Base-by-base conservation (phyloP, 2,329 filamentous ascomycete species). In the Beauveria varroae region DNA sequence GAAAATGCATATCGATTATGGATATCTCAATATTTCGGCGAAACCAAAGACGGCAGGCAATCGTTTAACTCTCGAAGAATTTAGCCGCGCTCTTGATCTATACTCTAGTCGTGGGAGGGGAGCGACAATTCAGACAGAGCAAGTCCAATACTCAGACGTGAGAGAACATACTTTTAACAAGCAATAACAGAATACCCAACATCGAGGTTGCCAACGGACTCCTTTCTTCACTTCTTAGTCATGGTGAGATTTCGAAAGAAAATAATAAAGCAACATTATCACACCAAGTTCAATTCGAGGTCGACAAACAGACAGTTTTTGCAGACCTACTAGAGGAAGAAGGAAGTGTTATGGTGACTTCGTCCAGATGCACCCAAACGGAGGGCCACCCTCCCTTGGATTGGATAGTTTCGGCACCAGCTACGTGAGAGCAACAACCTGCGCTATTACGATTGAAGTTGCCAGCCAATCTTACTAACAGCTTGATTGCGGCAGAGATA, bases 1-100 rank as follows among this genome's bases (percentile, higher is more conserved):
- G 37, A 67, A 63, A 22, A 71, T 76, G 68, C 65, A 69, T 2
- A 65, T 75, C 56, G 68, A 66, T 51, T 74, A 75, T 63, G 74
- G 73, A 1, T 66, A 65, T 14, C 43, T 75, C 1, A 65, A 65
- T 8, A 63, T 73, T 30, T 63, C 60, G 3, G 61, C 64, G 24
- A 69, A 68, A 52, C 72, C 69, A 52, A 73, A 65, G 43, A 64
- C 64, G 0, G 55, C 65, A 0, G 63, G 52, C 24, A 65, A 68
- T 26, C 60, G 67, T 12, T 64, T 72, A 43, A 62, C 67, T 1
- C 68, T 66, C 26, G 30, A 65, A 10, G 62, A 70, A 3, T 72
- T 74, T 34, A 49, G 61, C n/a, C 61, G 64, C 1, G 64, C 71
- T 53, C 63, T 72, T 52, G 63, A 63, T 7, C 47, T 58, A n/a